These are phyloP conservation scores for Wickerhamiella sorbophila DNA, from an alignment of 805 yeast species.

Conservation along the genomic window DNA sequence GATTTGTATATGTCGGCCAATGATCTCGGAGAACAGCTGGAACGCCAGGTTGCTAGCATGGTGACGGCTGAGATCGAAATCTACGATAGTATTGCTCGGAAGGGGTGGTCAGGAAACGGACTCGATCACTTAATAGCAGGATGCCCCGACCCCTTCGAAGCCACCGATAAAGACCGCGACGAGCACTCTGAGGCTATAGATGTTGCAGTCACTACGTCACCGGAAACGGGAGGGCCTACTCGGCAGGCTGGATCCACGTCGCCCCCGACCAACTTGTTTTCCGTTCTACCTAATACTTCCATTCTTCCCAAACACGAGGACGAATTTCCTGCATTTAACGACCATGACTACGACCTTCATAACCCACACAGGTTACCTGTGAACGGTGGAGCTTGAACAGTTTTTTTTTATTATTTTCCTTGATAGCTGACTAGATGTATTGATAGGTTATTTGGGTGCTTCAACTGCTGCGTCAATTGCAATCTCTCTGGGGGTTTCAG, in stretches of 20 bases:
- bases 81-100: conserved; percentile 64
- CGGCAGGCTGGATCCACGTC: background rate
- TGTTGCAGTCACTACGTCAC: background rate
- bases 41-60: conserved; percentile 44
- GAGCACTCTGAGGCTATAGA: background rate
- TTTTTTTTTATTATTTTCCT: no score
- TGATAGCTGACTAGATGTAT: no score
- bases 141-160: conserved; percentile 51
- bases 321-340: conserved; percentile 2
- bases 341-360: background rate
- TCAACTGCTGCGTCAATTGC: no score
- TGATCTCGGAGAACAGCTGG: conserved; percentile 40
- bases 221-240: background rate
- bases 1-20: conserved; percentile 49
- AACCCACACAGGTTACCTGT: no score
- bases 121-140: conserved; percentile 50
- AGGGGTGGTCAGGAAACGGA: conserved; percentile 84
- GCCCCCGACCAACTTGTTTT: conserved; percentile 10
- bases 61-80: conserved; percentile 72
- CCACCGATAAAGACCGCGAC: conserved; percentile 19
- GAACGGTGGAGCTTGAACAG: no score
- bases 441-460: no score
- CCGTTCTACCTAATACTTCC: conserved; percentile 20
- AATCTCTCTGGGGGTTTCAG: conserved; percentile 6
- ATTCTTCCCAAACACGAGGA: conserved; percentile 17